Conservation (phyloP, 1,139 yeast genomes). For the Lodderomyces jiufengensis region DNA sequence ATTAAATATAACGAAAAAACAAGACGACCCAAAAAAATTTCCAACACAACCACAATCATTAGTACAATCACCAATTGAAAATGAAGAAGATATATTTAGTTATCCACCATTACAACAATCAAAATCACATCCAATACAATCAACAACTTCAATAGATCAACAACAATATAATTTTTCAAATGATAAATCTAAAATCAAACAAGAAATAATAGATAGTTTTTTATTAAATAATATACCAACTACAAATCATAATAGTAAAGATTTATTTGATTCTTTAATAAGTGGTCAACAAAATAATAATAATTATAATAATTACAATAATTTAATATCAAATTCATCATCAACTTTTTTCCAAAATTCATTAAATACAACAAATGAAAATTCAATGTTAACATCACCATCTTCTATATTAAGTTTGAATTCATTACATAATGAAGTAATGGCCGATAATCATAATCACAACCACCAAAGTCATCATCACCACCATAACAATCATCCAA, state of each 20-base stretch:
- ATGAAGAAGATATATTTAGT: slow-evolving; percentile 2
- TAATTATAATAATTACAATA: neutral
- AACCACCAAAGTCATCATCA: slow-evolving; percentile 4
- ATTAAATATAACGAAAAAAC: neutral
- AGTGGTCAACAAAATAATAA: neutral
- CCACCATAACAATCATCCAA: too few relatives aligned
- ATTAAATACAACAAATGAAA: slow-evolving; percentile 9
- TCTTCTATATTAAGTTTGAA: slow-evolving; percentile 33
- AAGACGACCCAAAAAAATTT: neutral
- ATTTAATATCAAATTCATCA: slow-evolving; percentile 1
- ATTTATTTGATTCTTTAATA: neutral
- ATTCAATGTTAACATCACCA: slow-evolving; percentile 31
- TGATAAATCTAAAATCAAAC: slow-evolving; percentile 34
- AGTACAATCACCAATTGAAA: slow-evolving; percentile 8
- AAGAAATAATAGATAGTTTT: slow-evolving; percentile 42
- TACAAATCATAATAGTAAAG: neutral
- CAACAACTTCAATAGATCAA: neutral
- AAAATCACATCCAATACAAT: slow-evolving; percentile 10
- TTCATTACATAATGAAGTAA: slow-evolving; percentile 24
- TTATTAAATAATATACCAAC: slow-evolving; percentile 35
- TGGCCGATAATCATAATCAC: slow-evolving; percentile 8
- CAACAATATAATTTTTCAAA: slow-evolving; percentile 4
- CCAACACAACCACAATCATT: slow-evolving; percentile 6
- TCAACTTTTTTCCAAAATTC: slow-evolving; percentile 17
- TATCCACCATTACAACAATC: slow-evolving; percentile 12